phyloP scores from a whole-genome alignment of 441 rosid genomes.

The Pelargonium australe region DNA sequence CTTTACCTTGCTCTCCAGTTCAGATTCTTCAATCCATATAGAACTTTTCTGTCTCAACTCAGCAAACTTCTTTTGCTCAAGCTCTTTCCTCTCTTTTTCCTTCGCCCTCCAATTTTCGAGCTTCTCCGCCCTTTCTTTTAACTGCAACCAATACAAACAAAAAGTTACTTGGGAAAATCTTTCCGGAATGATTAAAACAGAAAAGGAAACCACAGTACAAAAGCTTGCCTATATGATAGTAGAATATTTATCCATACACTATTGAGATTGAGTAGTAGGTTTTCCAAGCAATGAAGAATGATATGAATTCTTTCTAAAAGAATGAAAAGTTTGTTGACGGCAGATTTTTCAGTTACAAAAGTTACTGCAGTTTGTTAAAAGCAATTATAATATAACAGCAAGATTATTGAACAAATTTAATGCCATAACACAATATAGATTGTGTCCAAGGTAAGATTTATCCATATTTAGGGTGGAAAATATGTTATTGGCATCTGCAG shows the following conservation, averaged over 20 bases:
- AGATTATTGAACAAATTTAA: background rate
- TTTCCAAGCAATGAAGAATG: background rate
- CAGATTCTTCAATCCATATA: background rate
- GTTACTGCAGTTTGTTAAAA: background rate
- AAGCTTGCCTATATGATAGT: background rate
- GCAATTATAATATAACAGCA: background rate
- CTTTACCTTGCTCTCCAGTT: background rate
- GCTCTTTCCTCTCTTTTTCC: background rate
- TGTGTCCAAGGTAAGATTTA: background rate
- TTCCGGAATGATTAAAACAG: background rate
- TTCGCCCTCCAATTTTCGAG: background rate
- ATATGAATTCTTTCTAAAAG: background rate
- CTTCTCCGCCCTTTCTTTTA: background rate
- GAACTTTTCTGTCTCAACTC: background rate
- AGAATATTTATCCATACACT: background rate
- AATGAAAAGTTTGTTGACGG: background rate
- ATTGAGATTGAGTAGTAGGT: background rate
- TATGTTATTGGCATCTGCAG: background rate
- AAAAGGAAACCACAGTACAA: background rate
- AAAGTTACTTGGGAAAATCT: background rate
- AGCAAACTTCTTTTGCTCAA: background rate
- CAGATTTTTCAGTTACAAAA: background rate
- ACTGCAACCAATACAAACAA: background rate
- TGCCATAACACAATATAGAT: background rate
- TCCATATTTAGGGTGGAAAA: background rate